Evolutionary conservation across 371 early-diverging fungal genomes (phyloP).

Genomic region (Rhizomucor miehei): DNA sequence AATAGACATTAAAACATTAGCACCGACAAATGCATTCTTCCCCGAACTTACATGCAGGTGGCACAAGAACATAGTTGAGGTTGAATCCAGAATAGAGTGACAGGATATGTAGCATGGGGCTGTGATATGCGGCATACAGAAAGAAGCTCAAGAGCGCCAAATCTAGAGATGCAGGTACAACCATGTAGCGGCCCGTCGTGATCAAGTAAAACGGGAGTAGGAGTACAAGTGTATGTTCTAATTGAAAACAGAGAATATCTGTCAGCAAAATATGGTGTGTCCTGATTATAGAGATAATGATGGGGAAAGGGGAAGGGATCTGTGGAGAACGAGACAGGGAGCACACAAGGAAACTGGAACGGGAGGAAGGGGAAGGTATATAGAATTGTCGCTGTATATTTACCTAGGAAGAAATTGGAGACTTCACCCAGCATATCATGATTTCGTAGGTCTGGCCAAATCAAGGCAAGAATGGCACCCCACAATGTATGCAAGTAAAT

Average conservation of each 20-base stretch:
- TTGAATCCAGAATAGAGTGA: constrained; percentile 52
- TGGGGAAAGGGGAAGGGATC: no score
- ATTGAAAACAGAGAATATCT: no score
- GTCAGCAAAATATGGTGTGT: no score
- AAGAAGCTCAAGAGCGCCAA: constrained; percentile 55
- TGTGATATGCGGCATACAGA: constrained; percentile 54
- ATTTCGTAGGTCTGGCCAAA: constrained; percentile 55
- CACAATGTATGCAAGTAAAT: constrained; percentile 56
- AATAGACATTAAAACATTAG: no score
- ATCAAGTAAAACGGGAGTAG: constrained; percentile 51
- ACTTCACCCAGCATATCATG: constrained; percentile 53
- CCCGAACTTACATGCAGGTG: constrained; percentile 53
- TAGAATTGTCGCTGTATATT: not conserved
- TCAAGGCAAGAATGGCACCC: constrained; percentile 50
- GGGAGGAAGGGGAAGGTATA: no score
- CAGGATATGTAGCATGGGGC: constrained; percentile 42
- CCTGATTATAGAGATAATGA: no score
- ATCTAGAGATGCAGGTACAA: constrained; percentile 41
- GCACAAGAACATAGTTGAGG: constrained; percentile 55
- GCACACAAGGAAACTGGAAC: no score
- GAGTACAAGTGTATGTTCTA: constrained; percentile 53
- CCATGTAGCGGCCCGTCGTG: constrained; percentile 46
- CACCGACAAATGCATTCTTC: no score
- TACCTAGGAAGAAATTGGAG: constrained; percentile 59
- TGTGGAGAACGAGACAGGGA: no score